These are phyloP conservation scores for Geoglossum glabrum DNA, from an alignment of 495 filamentous ascomycete genomes.

Conservation along the genomic window DNA sequence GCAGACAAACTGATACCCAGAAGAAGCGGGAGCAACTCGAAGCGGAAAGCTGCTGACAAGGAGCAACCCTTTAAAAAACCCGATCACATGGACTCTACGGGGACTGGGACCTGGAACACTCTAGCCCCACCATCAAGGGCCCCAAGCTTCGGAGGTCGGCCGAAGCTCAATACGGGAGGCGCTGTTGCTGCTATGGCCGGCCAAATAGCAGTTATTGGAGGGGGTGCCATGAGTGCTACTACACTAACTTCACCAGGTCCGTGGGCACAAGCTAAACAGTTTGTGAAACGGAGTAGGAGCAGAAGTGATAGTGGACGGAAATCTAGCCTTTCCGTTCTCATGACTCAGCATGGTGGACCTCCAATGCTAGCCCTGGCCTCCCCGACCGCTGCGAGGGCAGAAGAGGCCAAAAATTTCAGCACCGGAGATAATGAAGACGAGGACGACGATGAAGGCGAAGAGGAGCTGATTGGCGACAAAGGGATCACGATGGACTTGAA, in stretches of 20 bases:
- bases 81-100: neutral
- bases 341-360: slow-evolving; percentile 35
- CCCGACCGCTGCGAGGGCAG: slow-evolving; percentile 14
- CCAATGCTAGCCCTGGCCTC: slow-evolving; percentile 33
- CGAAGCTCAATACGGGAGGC: slow-evolving; percentile 29
- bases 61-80: slow-evolving; percentile 11
- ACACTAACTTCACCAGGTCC: slow-evolving; percentile 29
- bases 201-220: slow-evolving; percentile 40
- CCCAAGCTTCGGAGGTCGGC: slow-evolving; percentile 10
- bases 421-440: slow-evolving; percentile 28
- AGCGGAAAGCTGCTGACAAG: slow-evolving; percentile 27
- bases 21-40: slow-evolving; percentile 27
- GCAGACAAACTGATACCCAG: slow-evolving; percentile 29
- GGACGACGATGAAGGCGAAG: slow-evolving; percentile 31
- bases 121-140: neutral
- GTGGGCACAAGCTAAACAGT: slow-evolving; percentile 23
- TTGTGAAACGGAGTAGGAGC: slow-evolving; percentile 44
- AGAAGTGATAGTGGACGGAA: slow-evolving; percentile 48
- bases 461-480: slow-evolving; percentile 13
- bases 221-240: slow-evolving; percentile 31
- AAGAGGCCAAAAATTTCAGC: slow-evolving; percentile 7
- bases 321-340: slow-evolving; percentile 13
- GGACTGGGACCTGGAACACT: neutral
- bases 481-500: slow-evolving; percentile 20
- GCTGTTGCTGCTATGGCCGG: slow-evolving; percentile 42